Evolutionary conservation across 441 rosid species (phyloP), one percentile per base, ranked within the genome.

Genomic region (Euphorbia schlechtendalii): DNA sequence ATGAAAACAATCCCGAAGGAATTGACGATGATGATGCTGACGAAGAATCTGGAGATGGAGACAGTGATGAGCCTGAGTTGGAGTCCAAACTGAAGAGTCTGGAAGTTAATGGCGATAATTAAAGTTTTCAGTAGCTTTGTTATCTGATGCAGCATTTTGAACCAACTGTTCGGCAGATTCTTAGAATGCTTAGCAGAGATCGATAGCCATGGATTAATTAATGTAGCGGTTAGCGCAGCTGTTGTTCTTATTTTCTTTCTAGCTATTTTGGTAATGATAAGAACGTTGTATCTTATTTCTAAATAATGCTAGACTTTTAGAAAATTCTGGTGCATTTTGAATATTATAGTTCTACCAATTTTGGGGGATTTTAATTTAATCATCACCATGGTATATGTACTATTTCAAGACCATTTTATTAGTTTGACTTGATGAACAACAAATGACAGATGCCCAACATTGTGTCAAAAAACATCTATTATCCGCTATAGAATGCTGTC

Each of bases 1-100:
- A 88, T 53, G 99, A 93, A 71, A 93, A 93, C 71, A 86, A 89
- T 73, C 95, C 97, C 25, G 92, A 88, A 69, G 97, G 98, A 53
- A 74, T 51, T 59, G 85, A 77, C 43, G 82, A 73, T 30, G 94
- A 81, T 0, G 87, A 73, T 30, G 94, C 80, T 0, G 87, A 83
- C 15, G 85, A 83, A 17, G 85, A 77, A 13, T 73, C 81, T 40
- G 86, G 72, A n/a, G 84, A 81, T 53, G 83, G 65, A 1, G 84
- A 80, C 22, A 77, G 57, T 40, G 56, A 73, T 10, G 93, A 78
- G 43, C 78, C 69, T 61, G 96, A 82, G 67, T 65, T 93, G 90
- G 97, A 84, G 78, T 76, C 82, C 1, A 82, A 86, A 77, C 70
- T 88, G 77, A 78, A 84, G 81, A 80, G 80, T 55, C 94, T 92